A percentile compares a stretch with the other conserved stretches of the same genome.
Evolutionary conservation across 257 asterid genomes (phyloP).

Genomic region (Mentha longifolia): DNA sequence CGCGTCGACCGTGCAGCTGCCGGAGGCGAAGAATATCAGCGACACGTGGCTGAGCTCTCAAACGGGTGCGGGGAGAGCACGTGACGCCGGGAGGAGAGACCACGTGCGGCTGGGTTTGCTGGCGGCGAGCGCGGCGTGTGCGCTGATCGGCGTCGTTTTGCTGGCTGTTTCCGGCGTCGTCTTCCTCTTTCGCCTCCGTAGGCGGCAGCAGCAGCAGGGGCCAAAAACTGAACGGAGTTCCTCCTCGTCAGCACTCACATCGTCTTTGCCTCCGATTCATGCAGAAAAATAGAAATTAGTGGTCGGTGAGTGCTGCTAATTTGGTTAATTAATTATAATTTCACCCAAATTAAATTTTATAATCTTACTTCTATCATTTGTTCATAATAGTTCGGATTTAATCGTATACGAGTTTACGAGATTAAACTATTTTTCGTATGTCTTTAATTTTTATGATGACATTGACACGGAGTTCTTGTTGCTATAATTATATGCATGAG

Average conservation of each 20-base stretch:
- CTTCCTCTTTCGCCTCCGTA: constrained; percentile 44
- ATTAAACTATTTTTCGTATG: background rate
- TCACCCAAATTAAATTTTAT: background rate
- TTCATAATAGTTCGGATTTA: constrained; percentile 8
- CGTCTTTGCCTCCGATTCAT: constrained; percentile 17
- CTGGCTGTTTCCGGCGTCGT: constrained; percentile 57
- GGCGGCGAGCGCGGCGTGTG: constrained; percentile 68
- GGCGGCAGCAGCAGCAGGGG: constrained; percentile 23
- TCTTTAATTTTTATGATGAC: background rate
- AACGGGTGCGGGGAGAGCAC: constrained; percentile 37
- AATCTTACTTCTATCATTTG: background rate
- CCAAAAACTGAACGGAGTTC: constrained; percentile 2
- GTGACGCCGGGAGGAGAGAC: constrained; percentile 34
- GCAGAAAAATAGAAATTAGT: constrained; percentile 24
- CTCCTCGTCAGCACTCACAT: constrained; percentile 34
- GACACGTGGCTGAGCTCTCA: constrained; percentile 52
- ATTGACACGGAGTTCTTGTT: background rate
- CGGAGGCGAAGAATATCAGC: constrained; percentile 71
- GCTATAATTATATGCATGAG: background rate
- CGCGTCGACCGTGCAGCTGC: constrained; percentile 46
- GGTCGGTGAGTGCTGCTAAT: constrained; percentile 16
- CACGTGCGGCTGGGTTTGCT: constrained; percentile 57
- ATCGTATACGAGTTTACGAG: no score
- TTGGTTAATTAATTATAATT: constrained; percentile 3
- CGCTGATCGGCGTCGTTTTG: constrained; percentile 64